Evolutionary conservation across 495 filamentous ascomycete genomes (phyloP), one percentile per base, ranked within the genome.

Genomic region (Aspergillus hancockii): DNA sequence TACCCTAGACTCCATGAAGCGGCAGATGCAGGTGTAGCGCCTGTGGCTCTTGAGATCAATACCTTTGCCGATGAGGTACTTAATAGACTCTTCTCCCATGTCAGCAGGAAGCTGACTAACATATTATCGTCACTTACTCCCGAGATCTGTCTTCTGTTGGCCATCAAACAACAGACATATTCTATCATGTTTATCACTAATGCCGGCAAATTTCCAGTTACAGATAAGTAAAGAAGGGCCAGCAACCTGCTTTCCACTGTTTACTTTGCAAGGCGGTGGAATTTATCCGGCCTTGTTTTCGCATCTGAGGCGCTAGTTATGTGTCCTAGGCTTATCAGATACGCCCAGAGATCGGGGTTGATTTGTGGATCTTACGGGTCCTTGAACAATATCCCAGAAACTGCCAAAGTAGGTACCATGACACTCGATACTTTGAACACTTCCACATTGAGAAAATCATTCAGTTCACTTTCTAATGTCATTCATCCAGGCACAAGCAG

Each of bases 121-220:
- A 65, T 77, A 3, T 59, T 81, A 13, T 74, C 74, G 1, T 74
- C 76, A 0, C 80, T 80, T 56, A 78, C 61, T 36, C 75, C 78
- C 8, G 75, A 80, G 40, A 38, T 80, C 19, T 79, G 76, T 59
- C 76, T 79, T 16, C 62, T 77, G 4, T 61, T 78, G 0, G 56
- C 67, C 0, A 45, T 61, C 28, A 81, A 80, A 58, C 75, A 80
- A 60, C 49, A 63, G 12, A 60, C 41, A 8, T 77, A 72, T 49
- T 74, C 78, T 4, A 65, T 79, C 23, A 58, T 79, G n/a, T 77
- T 79, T 52, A 61, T 76, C 41, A 72, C 55, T 22, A 67, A 79
- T 54, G 66, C 76, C 12, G 69, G 66, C 32, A 74, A 70, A 28
- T 57, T 54, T 8, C 69, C 66, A 21, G 63, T 67, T 40, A 52